phyloP scores from a whole-genome alignment of 1,284 basidiomycete species.

The Phaffia rhodozyma region DNA sequence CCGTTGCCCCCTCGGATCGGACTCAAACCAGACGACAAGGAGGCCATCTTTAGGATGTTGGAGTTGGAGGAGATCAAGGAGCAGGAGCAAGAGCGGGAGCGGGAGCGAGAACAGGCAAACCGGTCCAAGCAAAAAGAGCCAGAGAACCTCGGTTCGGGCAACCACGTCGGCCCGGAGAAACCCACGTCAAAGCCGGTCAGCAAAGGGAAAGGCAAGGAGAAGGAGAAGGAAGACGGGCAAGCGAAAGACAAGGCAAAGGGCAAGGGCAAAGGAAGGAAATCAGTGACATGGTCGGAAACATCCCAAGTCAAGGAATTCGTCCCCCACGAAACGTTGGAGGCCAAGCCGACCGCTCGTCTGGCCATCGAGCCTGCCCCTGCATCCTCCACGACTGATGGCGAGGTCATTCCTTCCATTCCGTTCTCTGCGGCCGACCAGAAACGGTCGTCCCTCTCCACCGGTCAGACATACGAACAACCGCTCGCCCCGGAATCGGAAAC shows the following conservation, averaged over 20 bases:
- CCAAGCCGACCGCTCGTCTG: too few species aligned
- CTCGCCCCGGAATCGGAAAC: too few species aligned
- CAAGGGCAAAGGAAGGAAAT: neutral
- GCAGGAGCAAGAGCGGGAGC: neutral
- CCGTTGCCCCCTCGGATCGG: too few species aligned
- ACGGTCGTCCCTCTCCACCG: too few species aligned
- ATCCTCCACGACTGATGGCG: too few species aligned
- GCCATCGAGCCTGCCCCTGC: too few species aligned
- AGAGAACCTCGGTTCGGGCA: too few species aligned
- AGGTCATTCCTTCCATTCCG: neutral
- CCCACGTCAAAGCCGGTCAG: too few species aligned
- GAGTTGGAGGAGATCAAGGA: conserved; percentile 12
- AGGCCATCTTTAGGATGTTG: conserved; percentile 1
- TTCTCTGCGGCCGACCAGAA: neutral
- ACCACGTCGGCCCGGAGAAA: too few species aligned
- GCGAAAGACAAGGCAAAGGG: neutral
- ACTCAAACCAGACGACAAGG: neutral
- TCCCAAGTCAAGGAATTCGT: conserved; percentile 16
- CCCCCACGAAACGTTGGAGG: neutral
- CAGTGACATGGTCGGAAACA: conserved; percentile 12
- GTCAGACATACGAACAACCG: too few species aligned
- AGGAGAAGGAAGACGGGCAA: conserved; percentile 2
- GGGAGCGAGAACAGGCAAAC: neutral
- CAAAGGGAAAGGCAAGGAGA: neutral
- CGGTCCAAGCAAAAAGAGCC: too few species aligned